Evolutionary conservation across 1,139 yeast genomes (phyloP).

Genomic region (Casaregolazyma lundiana): DNA sequence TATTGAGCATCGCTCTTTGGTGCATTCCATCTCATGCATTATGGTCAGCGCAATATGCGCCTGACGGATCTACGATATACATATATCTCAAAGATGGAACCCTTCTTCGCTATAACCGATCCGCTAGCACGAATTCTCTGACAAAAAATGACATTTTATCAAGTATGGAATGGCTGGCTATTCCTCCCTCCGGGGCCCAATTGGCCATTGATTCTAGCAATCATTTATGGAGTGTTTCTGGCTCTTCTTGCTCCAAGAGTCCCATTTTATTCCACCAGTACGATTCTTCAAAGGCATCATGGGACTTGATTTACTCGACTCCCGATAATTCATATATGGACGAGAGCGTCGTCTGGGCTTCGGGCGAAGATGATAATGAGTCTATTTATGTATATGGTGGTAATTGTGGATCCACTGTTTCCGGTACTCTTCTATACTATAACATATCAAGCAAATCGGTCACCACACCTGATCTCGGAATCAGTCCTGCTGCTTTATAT

Average conservation of each 20-base stretch:
- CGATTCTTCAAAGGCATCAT: constrained; percentile 14
- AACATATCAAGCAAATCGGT: constrained; percentile 33
- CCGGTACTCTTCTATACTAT: constrained; percentile 39
- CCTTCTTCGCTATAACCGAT: constrained; percentile 1
- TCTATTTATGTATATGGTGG: constrained; percentile 51
- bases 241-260: constrained; percentile 2
- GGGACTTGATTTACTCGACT: constrained; percentile 19
- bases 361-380: constrained; percentile 31
- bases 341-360: constrained; percentile 34
- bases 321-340: constrained; percentile 16
- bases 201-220: constrained; percentile 15
- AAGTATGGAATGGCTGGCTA: constrained; percentile 9
- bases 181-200: constrained; percentile 21
- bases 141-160: constrained; percentile 4
- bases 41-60: constrained; percentile 6
- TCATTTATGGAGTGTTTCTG: constrained; percentile 7
- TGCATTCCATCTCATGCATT: constrained; percentile 2
- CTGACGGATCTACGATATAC: constrained; percentile 7
- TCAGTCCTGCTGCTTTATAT: constrained; percentile 47
- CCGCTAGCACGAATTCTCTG: not conserved
- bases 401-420: constrained; percentile 29
- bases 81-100: constrained; percentile 8
- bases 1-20: not conserved
- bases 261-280: constrained; percentile 20
- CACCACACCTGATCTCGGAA: constrained; percentile 31